Conservation (phyloP, 305 asterid genomes). For the Plantago coronopus region DNA sequence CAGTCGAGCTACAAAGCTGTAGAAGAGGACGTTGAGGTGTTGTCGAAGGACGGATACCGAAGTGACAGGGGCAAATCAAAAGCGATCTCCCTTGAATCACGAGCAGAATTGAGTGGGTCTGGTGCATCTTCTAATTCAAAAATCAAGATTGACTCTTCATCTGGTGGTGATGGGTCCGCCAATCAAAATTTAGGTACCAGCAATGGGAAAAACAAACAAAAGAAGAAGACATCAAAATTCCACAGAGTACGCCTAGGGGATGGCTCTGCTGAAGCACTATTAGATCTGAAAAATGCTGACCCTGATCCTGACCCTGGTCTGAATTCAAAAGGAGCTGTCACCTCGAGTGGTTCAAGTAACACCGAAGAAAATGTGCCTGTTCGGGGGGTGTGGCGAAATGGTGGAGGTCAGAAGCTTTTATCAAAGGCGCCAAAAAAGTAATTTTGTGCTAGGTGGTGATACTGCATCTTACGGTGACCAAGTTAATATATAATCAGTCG, state of each 20-base stretch:
- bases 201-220: slow-evolving; percentile 65
- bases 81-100: slow-evolving; percentile 28
- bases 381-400: slow-evolving; percentile 76
- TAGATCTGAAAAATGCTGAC: slow-evolving; percentile 43
- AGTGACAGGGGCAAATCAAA: slow-evolving; percentile 50
- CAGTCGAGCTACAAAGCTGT: slow-evolving; percentile 52
- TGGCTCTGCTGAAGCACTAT: slow-evolving; percentile 52
- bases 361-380: slow-evolving; percentile 44
- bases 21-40: slow-evolving; percentile 63
- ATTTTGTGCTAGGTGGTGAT: slow-evolving; percentile 17
- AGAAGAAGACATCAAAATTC: slow-evolving; percentile 82
- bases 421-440: slow-evolving; percentile 37
- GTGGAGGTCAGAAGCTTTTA: slow-evolving; percentile 81
- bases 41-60: slow-evolving; percentile 85
- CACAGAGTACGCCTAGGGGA: slow-evolving; percentile 79
- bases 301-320: slow-evolving; percentile 58
- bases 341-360: slow-evolving; percentile 28
- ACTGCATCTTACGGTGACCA: background rate
- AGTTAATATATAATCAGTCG: slow-evolving; percentile 1
- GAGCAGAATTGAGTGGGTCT: slow-evolving; percentile 26
- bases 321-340: slow-evolving; percentile 26
- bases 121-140: slow-evolving; percentile 34
- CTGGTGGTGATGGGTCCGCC: slow-evolving; percentile 34
- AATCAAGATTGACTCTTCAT: slow-evolving; percentile 29
- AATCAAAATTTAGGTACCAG: slow-evolving; percentile 37